These are phyloP conservation scores for Trichoderma cornu-damae DNA, from an alignment of 2,329 filamentous ascomycete species.

Conservation along the genomic window DNA sequence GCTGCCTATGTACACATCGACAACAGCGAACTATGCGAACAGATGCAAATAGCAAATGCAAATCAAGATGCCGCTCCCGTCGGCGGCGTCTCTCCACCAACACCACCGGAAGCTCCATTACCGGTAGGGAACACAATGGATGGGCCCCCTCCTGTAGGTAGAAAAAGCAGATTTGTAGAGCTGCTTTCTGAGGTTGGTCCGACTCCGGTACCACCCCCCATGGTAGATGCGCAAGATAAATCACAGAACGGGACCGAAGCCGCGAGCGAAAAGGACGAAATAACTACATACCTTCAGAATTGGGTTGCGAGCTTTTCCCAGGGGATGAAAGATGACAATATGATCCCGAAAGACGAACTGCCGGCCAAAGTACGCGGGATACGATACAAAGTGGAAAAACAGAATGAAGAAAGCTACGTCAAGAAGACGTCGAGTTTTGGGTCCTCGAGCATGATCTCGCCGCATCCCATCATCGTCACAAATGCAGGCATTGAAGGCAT, in stretches of 20 bases:
- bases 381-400: background rate
- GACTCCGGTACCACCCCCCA: background rate
- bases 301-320: background rate
- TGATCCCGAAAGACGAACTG: background rate
- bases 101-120: background rate
- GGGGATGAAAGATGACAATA: background rate
- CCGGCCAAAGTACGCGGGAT: background rate
- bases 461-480: constrained; percentile 19
- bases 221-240: background rate
- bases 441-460: constrained; percentile 5
- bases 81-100: background rate
- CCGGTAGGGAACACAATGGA: background rate
- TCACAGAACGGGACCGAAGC: background rate
- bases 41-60: too few relatives aligned
- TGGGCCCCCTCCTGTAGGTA: background rate
- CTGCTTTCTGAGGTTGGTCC: constrained; percentile 2
- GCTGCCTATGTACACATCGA: background rate
- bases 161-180: constrained; percentile 14
- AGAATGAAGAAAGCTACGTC: background rate
- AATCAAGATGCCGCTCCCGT: background rate
- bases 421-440: background rate
- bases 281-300: constrained; percentile 1
- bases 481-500: constrained; percentile 18
- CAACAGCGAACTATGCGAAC: background rate
- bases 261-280: background rate